Evolutionary conservation across 345 rosid species (phyloP).

Genomic region (Xanthoceras sorbifolium): DNA sequence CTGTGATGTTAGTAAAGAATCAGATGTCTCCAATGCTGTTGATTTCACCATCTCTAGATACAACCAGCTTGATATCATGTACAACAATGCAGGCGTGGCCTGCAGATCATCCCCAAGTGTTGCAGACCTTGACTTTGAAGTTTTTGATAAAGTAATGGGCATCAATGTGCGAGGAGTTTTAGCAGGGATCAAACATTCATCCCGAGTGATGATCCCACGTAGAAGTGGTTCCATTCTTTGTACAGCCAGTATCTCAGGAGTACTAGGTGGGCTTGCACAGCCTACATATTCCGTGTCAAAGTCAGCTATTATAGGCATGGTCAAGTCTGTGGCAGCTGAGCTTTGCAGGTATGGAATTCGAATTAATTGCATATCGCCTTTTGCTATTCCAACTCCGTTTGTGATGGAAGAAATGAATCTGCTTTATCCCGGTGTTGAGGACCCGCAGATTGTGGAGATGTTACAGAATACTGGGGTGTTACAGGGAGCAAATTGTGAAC

Average conservation of each 20-base stretch:
- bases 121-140: constrained; percentile 63
- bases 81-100: constrained; percentile 80
- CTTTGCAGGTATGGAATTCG: constrained; percentile 65
- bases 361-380: constrained; percentile 81
- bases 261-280: constrained; percentile 71
- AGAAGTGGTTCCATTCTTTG: constrained; percentile 67
- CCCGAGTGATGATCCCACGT: constrained; percentile 79
- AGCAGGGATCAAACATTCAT: constrained; percentile 73
- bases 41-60: constrained; percentile 56
- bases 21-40: constrained; percentile 63
- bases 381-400: constrained; percentile 65
- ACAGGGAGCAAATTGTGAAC: constrained; percentile 60
- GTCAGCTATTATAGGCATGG: constrained; percentile 55
- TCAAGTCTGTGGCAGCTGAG: constrained; percentile 70
- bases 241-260: constrained; percentile 69
- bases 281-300: constrained; percentile 70
- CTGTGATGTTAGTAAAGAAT: constrained; percentile 78
- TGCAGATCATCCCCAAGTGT: constrained; percentile 63
- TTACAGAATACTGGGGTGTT: constrained; percentile 48
- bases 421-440: constrained; percentile 43
- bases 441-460: constrained; percentile 35
- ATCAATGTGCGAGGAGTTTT: constrained; percentile 76
- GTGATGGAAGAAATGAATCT: constrained; percentile 57
- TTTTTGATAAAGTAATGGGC: constrained; percentile 61
- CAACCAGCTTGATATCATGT: constrained; percentile 70